Base-by-base conservation (phyloP, 495 filamentous ascomycete genomes). In the Aspergillus leporis region DNA sequence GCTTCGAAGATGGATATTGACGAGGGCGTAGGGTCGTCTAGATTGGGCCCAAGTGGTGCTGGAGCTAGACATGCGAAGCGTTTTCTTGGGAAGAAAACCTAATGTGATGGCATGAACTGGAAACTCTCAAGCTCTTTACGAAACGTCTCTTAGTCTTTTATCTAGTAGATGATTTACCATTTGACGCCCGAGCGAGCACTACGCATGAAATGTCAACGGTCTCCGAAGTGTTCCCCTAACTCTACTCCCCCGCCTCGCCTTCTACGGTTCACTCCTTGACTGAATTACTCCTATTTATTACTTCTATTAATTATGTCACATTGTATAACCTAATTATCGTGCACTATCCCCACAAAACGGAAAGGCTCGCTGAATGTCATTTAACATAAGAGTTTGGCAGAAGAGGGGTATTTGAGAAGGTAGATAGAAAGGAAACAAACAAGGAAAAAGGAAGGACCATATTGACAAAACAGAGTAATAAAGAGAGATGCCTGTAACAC, bases 1-100 rank as follows among this genome's bases (percentile, higher is more conserved):
- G 71, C 65, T 8, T 82, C 76, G 30, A 69, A 71, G 14, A 79
- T 81, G 76, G 78, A 80, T 66, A 72, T 79, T 52, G 77, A 79
- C 56, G 75, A 80, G 49, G 74, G 66, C 0, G 53, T 66, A 22
- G 76, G 71, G 31, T 61, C 65, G 46, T 53, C 63, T 18, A 61
- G 67, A 47, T 34, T 61, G 50, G 61, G 73, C 23, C 16, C 53
- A 9, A 55, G 55, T 5, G 47, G 47, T 12, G 57, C 43, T 19
- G 69, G 46, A 58, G 54, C 61, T 21, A 66, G 75, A 46, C 70
- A 75, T 60, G 63, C 71, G 5, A 78, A 78, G 66, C 66, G 76
- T n/a, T 53, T 80, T 48, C 58, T 80, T 46, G 77, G 73, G 23
- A 71, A 73, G 43, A 77, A 76, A 55, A 63, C 67, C 50, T 78